Base-by-base conservation (phyloP, 306 rosid species). In the Styphnolobium japonicum region DNA sequence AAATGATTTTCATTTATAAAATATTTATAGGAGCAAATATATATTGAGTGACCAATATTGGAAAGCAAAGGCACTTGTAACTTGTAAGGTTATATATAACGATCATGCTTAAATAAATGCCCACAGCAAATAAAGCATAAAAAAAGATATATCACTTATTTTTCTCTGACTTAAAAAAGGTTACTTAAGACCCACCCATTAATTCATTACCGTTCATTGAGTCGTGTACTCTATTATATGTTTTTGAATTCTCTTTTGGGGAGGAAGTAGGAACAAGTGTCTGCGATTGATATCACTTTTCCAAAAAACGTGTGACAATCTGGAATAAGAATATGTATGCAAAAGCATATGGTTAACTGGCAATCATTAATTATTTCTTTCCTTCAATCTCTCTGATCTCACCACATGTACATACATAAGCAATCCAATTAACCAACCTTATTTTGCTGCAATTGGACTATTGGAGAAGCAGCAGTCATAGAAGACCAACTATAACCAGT, bases 261-360 rank as follows among this genome's bases (percentile, higher is more conserved):
- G 31, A 27, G 2, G 31, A 27, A 27, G 31, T 3, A n/a, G 39
- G 34, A 66, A 7, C 53, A 66, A 21, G 36, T 40, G 57, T 51
- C 3, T 53, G 60, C 16, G 16, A 48, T 53, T 9, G 29, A 18
- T 12, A 27, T 9, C 42, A 46, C n/a, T 11, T 31, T 70, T 49
- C 19, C 76, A 4, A 4, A 37, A 80, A 80, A 53, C 61, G 69
- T 15, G 79, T 73, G 75, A 73, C 51, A 52, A 74, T 73, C 80
- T 83, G 80, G 67, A 78, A 73, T 66, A 51, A 39, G 52, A 73
- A 58, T 58, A 67, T 37, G 58, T 49, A n/a, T n/a, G n/a, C n/a
- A n/a, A 39, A 39, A 37, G 7, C 67, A 62, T 51, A 4, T 33
- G 16, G 8, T 36, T 65, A 56, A 79, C 39, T 11, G 61, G 60